Base-by-base conservation (phyloP, 176 grass and related monocot species). In the Miscanthus lutarioriparius region DNA sequence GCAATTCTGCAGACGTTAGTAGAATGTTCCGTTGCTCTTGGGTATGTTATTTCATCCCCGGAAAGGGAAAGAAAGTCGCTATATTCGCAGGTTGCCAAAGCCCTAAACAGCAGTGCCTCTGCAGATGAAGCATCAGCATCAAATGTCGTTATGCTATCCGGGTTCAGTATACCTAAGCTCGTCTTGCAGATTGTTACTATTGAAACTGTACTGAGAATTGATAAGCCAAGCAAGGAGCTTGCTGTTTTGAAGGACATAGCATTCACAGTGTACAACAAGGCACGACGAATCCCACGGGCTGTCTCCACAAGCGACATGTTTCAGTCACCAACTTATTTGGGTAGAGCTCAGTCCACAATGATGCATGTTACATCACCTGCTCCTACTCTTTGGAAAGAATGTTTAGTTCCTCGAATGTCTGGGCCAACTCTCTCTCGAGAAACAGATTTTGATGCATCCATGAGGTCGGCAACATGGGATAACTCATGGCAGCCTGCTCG, bases 201-300 rank as follows among this genome's bases (percentile, higher is more conserved):
- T 67, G 91, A 96, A 77, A 90, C 89, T 48, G 84, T 99, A 75
- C 77, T 99, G 56, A 88, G 87, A 84, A 78, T 94, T 76, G 84
- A 99, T 85, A 90, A 84, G 77, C 91, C 93, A 81, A 92, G 63
- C 58, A 90, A 95, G 85, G 96, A 99, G 73, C 91, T 94, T 84
- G 73, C 89, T 72, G 74, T 93, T 90, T 90, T 99, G 69, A 99
- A 96, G 81, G 96, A 99, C 69, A 99, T 99, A 49, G 96, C 93
- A 63, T 99, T 99, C 80, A 99, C 96, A 73, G 91, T 99, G 33
- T 96, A 99, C 70, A 96, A 93, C 67, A 99, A 99, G 86, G 89
- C 91, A 73, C 85, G 96, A 39, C 91, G 96, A 63, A 88, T 99
- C 8, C 89, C 92, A 45, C 70, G 87, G 70, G 40, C 87, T 26